A percentile compares a stretch with the other conserved stretches of the same genome.
phyloP scores from a whole-genome alignment of 257 asterid genomes.

The Solanum okadae region DNA sequence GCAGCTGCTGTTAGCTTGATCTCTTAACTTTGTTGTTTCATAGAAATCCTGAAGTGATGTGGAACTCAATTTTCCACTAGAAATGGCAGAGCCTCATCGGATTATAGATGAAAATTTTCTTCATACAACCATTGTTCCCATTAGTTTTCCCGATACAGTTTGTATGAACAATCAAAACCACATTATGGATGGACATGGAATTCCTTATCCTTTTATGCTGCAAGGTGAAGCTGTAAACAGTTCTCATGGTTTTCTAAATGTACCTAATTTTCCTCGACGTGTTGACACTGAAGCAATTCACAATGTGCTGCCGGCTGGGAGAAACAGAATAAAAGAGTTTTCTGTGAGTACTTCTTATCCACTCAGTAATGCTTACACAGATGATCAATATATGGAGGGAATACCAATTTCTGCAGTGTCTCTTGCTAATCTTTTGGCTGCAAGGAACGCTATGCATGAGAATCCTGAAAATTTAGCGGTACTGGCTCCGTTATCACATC shows the following conservation, averaged over 20 bases:
- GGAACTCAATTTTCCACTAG: constrained; percentile 6
- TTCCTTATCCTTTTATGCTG: constrained; percentile 19
- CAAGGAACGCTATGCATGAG: constrained; percentile 10
- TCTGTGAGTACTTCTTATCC: constrained; percentile 22
- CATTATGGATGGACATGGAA: constrained; percentile 26
- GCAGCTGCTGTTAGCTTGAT: background rate
- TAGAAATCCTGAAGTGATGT: constrained; percentile 3
- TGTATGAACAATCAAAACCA: constrained; percentile 17
- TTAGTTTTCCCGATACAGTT: constrained; percentile 10
- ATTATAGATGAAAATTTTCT: constrained; percentile 22
- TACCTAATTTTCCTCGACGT: background rate
- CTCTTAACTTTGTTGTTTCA: background rate
- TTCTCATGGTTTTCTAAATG: constrained; percentile 4
- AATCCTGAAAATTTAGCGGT: constrained; percentile 14
- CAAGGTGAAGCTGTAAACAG: constrained; percentile 29
- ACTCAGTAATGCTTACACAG: background rate
- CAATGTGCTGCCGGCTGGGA: constrained; percentile 10
- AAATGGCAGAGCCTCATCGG: constrained; percentile 21
- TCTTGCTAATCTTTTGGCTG: constrained; percentile 15
- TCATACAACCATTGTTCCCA: constrained; percentile 10
- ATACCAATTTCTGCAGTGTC: constrained; percentile 18
- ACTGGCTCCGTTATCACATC: constrained; percentile 12
- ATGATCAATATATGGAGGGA: constrained; percentile 24
- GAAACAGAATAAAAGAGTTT: constrained; percentile 7
- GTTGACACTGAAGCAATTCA: constrained; percentile 12